A percentile compares a stretch with the other conserved stretches of the same genome.
Evolutionary conservation across 768 basidiomycete species (phyloP).

Genomic region (Xerocomellus chrysenteron): DNA sequence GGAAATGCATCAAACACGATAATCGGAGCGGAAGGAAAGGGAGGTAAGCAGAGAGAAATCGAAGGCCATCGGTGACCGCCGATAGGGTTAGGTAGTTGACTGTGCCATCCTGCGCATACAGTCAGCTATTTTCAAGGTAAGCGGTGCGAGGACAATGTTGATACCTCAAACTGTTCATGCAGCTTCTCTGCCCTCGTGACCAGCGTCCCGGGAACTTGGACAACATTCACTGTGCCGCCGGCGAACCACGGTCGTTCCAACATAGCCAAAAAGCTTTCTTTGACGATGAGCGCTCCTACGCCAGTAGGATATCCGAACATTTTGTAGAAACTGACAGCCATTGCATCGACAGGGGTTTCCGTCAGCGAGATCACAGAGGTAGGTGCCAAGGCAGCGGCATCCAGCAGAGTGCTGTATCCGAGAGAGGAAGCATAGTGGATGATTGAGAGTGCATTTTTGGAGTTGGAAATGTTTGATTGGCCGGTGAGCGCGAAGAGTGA

Average conservation of each 20-base stretch:
- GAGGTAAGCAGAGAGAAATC: conserved; percentile 74
- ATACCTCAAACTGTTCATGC: conserved; percentile 79
- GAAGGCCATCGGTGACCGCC: conserved; percentile 76
- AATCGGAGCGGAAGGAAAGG: conserved; percentile 78
- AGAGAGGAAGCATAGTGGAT: conserved; percentile 61
- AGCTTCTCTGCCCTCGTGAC: conserved; percentile 57
- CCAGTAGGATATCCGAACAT: conserved; percentile 90
- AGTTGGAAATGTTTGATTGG: conserved; percentile 80
- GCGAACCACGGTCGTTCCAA: conserved; percentile 81
- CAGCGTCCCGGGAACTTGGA: conserved; percentile 75
- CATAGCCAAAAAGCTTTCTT: conserved; percentile 59
- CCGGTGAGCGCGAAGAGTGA: conserved; percentile 75
- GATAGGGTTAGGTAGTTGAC: conserved; percentile 78
- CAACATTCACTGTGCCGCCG: conserved; percentile 79
- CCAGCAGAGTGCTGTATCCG: conserved; percentile 75
- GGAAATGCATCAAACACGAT: conserved; percentile 63
- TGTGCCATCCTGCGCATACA: conserved; percentile 66
- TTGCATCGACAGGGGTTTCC: conserved; percentile 71
- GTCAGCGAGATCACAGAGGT: conserved; percentile 66
- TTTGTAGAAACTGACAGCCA: conserved; percentile 85
- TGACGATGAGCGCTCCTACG: conserved; percentile 75
- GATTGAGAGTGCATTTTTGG: conserved; percentile 66
- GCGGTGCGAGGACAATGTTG: conserved; percentile 1
- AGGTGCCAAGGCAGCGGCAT: conserved; percentile 79
- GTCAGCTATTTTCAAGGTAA: conserved; percentile 1